Base-by-base conservation (phyloP, 805 yeast genomes). In the Ogataea populi-albae region DNA sequence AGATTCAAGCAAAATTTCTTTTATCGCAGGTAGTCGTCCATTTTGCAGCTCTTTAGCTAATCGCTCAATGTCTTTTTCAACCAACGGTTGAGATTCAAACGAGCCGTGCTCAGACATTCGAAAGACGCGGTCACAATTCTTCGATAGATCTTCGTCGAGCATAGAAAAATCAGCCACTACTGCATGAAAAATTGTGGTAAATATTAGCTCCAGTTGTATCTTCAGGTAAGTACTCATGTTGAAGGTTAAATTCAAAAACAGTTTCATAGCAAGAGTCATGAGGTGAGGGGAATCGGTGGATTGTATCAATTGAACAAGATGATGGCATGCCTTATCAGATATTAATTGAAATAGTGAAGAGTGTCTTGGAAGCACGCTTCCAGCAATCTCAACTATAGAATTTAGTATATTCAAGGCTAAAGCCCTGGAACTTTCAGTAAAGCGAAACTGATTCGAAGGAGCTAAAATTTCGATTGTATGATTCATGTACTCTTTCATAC, bases 1-100 rank as follows among this genome's bases (percentile, higher is more conserved):
- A 9, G 89, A 79, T 60, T 93, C 98, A 26, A 89, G 73, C 47
- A 93, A 68, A 41, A 86, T 69, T 55, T 93, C 98, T 47, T 91
- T 82, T 1, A 80, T 63, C n/a, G 61, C 55, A 12, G 73, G 57
- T 18, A 64, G 49, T 50, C 61, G 61, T 30, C 70, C 73, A 37
- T 72, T 66, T 45, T 75, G 73, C 43, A 76, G 73, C 28, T 58
- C 63, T 23, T 47, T 49, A 7, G 50, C 46, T 8, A 57, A 28
- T 18, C 51, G 56, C 21, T 45, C 57, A 5, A 54, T 34, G 37
- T 57, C 60, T 26, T 47, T 35, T 37, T 54, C 61, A 10, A 52
- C 46, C 26, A 55, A 35, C 10, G 42, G 36, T 6, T 51, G 55
- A 4, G 50, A 45, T 17, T 51, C 55, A 34, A 53, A 52, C 16